Percentiles rank a stretch among this genome's conserved stretches.
phyloP scores from a whole-genome alignment of 208 protist genomes.

The Trypanosoma boissoni region DNA sequence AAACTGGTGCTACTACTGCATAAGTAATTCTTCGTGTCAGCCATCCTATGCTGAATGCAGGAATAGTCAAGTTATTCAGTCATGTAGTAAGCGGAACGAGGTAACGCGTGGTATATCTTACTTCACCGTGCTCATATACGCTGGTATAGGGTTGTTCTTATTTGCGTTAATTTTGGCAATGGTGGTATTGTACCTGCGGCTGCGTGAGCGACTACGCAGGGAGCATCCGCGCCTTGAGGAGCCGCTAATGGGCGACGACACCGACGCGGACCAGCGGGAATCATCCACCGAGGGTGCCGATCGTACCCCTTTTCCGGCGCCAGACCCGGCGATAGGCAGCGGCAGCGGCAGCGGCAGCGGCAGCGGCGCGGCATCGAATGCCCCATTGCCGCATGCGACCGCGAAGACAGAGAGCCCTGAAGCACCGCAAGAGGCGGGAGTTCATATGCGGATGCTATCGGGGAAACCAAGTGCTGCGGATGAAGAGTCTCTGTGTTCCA shows the following conservation, averaged over 20 bases:
- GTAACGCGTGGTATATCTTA: background rate
- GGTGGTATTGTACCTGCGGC: background rate
- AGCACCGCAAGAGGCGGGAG: background rate
- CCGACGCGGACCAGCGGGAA: background rate
- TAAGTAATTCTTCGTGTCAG: slow-evolving; percentile 14
- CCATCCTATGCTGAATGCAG: slow-evolving; percentile 12
- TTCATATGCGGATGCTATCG: slow-evolving; percentile 1
- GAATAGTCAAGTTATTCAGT: slow-evolving; percentile 22
- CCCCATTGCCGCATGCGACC: background rate
- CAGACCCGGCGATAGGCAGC: too few relatives aligned
- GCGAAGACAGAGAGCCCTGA: background rate
- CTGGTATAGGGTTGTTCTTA: background rate
- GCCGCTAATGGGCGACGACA: background rate
- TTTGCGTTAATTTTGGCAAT: background rate
- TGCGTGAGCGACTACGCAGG: background rate
- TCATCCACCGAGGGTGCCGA: too few relatives aligned
- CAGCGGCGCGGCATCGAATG: background rate
- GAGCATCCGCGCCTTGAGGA: slow-evolving; percentile 3
- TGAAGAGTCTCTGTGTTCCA: slow-evolving; percentile 39
- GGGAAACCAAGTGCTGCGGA: slow-evolving; percentile 19
- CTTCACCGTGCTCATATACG: slow-evolving; percentile 3
- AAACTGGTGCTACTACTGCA: slow-evolving; percentile 44
- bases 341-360: background rate
- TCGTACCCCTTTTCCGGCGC: too few relatives aligned
- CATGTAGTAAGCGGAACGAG: slow-evolving; percentile 12